phyloP scores from a whole-genome alignment of 148 eudicot species.

The Polygonum maritimum region DNA sequence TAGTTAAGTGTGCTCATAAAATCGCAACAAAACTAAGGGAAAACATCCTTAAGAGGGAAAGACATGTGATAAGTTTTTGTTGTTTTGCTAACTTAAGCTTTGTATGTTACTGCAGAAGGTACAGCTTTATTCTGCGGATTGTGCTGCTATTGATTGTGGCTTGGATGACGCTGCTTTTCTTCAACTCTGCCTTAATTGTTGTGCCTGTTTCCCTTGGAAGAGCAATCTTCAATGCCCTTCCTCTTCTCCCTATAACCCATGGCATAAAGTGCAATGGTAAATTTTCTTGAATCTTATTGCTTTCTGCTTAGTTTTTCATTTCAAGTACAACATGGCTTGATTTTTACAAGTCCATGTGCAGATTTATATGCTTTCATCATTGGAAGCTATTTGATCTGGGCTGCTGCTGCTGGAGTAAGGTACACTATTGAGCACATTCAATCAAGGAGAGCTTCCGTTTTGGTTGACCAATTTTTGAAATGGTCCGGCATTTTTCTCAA shows the following conservation, averaged over 20 bases:
- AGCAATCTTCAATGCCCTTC: conserved; percentile 65
- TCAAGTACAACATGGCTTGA: neutral
- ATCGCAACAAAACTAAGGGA: neutral
- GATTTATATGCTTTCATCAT: conserved; percentile 91
- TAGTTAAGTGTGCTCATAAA: neutral
- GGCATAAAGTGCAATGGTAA: conserved; percentile 97
- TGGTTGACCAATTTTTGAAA: conserved; percentile 68
- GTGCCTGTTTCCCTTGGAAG: conserved; percentile 83
- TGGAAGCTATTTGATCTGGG: conserved; percentile 95
- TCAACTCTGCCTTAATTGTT: conserved; percentile 67
- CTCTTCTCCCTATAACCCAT: conserved; percentile 81
- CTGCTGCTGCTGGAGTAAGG: conserved; percentile 77
- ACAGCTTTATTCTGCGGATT: conserved; percentile 72
- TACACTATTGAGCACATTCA: conserved; percentile 66
- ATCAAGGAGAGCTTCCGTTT: conserved; percentile 55
- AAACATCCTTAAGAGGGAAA: neutral
- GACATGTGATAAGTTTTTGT: neutral
- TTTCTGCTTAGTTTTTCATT: neutral
- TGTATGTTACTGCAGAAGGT: conserved; percentile 38
- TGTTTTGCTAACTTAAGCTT: neutral
- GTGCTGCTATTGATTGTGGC: conserved; percentile 83
- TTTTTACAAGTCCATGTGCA: conserved; percentile 12
- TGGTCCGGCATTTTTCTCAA: conserved; percentile 82
- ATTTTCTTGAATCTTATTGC: conserved; percentile 7
- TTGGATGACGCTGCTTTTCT: conserved; percentile 92